Evolutionary conservation across 2,329 filamentous ascomycete species (phyloP).

Genomic region (Drechslerella coelobrocha): DNA sequence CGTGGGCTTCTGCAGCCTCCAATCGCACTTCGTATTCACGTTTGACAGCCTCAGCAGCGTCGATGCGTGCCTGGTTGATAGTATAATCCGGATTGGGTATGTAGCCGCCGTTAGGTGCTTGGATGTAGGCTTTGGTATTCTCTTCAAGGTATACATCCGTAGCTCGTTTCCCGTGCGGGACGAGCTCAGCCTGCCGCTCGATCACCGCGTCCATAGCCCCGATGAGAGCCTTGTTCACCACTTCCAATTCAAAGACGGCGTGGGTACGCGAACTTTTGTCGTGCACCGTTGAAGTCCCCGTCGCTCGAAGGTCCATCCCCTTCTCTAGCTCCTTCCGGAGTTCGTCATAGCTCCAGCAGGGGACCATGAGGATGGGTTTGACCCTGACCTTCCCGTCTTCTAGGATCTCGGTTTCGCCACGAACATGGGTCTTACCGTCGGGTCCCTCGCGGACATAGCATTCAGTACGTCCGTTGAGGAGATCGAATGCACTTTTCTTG

Average conservation of each 20-base stretch:
- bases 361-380: conserved; percentile 57
- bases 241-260: conserved; percentile 60
- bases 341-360: conserved; percentile 58
- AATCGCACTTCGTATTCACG: conserved; percentile 57
- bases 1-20: conserved; percentile 57
- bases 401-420: conserved; percentile 60
- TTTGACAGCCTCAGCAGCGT: conserved; percentile 59
- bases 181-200: conserved; percentile 60
- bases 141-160: conserved; percentile 60
- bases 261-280: conserved; percentile 62
- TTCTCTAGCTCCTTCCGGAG: conserved; percentile 55
- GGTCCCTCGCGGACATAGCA: conserved; percentile 60
- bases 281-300: conserved; percentile 59
- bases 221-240: conserved; percentile 58
- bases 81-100: conserved; percentile 57
- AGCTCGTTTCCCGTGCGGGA: conserved; percentile 60
- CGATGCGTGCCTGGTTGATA: conserved; percentile 58
- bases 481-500: conserved; percentile 60
- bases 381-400: conserved; percentile 60
- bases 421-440: conserved; percentile 59
- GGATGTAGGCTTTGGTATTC: conserved; percentile 56
- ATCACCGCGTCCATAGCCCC: conserved; percentile 58
- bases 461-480: conserved; percentile 58
- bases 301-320: conserved; percentile 56
- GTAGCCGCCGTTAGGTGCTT: conserved; percentile 56